Evolutionary conservation across 2,329 filamentous ascomycete species (phyloP).

Genomic region (Teratosphaeria viscida): DNA sequence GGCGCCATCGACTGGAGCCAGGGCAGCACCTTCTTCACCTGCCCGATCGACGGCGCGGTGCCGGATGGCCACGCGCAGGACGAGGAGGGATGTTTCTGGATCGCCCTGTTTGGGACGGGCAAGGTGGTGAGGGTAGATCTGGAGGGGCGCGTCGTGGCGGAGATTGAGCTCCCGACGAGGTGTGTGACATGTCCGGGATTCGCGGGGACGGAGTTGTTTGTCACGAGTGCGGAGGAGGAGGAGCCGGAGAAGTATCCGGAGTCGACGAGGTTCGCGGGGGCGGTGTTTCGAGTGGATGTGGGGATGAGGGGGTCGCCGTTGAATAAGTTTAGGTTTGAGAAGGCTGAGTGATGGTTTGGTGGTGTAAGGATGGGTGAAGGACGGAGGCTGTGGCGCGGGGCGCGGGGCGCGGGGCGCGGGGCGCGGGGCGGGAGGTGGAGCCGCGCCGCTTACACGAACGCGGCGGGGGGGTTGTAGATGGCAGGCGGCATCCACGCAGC

Average conservation of each 20-base stretch:
- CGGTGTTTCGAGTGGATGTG: slow-evolving; percentile 66
- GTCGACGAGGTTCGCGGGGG: slow-evolving; percentile 56
- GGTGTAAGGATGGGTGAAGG: not conserved
- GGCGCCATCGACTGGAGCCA: slow-evolving; percentile 57
- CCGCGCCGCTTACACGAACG: no score
- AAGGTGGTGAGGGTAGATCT: slow-evolving; percentile 65
- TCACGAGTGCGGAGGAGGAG: slow-evolving; percentile 67
- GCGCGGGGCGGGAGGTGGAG: no score
- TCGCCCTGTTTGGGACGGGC: slow-evolving; percentile 69
- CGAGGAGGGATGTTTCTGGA: slow-evolving; percentile 77
- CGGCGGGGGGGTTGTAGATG: no score
- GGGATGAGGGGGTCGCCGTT: slow-evolving; percentile 55
- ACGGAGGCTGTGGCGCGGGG: not conserved
- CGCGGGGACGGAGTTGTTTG: slow-evolving; percentile 61
- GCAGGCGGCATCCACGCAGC: no score
- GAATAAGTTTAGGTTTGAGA: slow-evolving; percentile 43
- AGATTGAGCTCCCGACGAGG: slow-evolving; percentile 64
- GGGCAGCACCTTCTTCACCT: slow-evolving; percentile 61
- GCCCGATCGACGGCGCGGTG: slow-evolving; percentile 50
- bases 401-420: no score
- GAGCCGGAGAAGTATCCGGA: slow-evolving; percentile 52
- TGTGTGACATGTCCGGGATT: slow-evolving; percentile 77
- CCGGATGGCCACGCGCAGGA: slow-evolving; percentile 84
- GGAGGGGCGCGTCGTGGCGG: slow-evolving; percentile 59
- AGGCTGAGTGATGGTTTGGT: slow-evolving; percentile 2